phyloP scores from a whole-genome alignment of 1,284 basidiomycete genomes.

The Somion occarium region DNA sequence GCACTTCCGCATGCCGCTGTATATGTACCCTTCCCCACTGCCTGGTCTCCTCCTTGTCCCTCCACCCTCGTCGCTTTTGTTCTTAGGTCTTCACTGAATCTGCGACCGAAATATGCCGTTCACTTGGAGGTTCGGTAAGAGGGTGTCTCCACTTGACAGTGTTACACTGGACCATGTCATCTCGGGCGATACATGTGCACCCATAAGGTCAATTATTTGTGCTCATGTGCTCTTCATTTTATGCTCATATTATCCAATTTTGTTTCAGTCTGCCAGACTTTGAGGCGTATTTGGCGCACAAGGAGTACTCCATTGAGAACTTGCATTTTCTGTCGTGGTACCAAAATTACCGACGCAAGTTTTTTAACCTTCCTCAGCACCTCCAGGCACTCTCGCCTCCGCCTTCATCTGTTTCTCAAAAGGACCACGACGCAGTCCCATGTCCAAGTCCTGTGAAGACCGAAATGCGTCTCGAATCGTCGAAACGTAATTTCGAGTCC shows the following conservation, averaged over 20 bases:
- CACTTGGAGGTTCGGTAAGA: not conserved
- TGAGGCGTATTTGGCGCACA: conserved; percentile 32
- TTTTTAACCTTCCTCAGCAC: conserved; percentile 24
- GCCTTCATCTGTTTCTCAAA: conserved; percentile 2
- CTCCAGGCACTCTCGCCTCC: conserved; percentile 20
- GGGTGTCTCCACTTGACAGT: conserved; percentile 9
- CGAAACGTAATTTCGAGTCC: not conserved
- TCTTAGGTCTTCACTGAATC: too few relatives aligned
- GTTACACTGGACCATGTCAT: conserved; percentile 30
- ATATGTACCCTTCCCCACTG: too few relatives aligned
- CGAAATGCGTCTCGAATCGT: conserved; percentile 13
- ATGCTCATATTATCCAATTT: not conserved
- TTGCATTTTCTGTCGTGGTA: conserved; percentile 41
- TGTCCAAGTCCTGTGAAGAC: conserved; percentile 19
- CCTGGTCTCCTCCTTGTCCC: too few relatives aligned
- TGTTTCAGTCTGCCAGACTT: conserved; percentile 28
- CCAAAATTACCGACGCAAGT: conserved; percentile 35
- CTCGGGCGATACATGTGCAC: conserved; percentile 36
- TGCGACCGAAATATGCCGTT: not conserved
- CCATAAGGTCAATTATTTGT: conserved; percentile 28
- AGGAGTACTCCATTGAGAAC: conserved; percentile 35
- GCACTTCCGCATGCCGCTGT: too few relatives aligned
- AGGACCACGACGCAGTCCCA: conserved; percentile 18
- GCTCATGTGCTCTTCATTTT: not conserved
- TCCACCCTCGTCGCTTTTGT: too few relatives aligned